Evolutionary conservation across 306 rosid species (phyloP).

Genomic region (Albizia julibrissin): DNA sequence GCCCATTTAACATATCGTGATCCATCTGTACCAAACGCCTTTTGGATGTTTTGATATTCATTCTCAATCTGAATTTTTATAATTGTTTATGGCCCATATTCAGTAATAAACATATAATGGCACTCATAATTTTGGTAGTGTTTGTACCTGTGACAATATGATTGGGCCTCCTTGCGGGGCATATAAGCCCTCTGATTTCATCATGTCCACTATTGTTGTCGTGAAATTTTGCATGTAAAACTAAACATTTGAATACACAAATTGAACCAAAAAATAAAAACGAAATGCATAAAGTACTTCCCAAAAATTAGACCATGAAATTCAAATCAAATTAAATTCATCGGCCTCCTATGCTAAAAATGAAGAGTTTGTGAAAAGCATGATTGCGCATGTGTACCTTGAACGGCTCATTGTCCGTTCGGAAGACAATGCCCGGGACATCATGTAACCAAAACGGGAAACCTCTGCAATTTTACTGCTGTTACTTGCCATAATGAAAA

Average conservation of each 20-base stretch:
- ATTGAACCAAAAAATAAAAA: neutral
- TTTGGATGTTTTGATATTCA: constrained; percentile 65
- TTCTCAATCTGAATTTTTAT: constrained; percentile 57
- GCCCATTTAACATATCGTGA: constrained; percentile 61
- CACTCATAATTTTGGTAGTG: too few relatives aligned
- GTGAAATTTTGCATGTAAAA: constrained; percentile 80
- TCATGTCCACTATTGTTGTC: constrained; percentile 62
- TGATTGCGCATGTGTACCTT: constrained; percentile 49
- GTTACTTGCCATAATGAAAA: neutral
- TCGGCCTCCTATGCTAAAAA: neutral
- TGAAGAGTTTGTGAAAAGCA: neutral
- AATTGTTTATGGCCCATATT: neutral
- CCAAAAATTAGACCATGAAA: neutral
- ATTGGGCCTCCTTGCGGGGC: constrained; percentile 90
- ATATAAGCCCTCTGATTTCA: constrained; percentile 66
- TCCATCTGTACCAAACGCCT: constrained; percentile 51
- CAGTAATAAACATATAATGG: neutral
- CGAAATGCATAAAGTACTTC: neutral
- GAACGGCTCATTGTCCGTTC: constrained; percentile 78
- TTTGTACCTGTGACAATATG: constrained; percentile 56
- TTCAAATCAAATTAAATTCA: neutral
- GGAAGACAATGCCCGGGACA: constrained; percentile 64
- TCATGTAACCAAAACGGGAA: constrained; percentile 89
- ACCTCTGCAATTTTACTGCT: constrained; percentile 52
- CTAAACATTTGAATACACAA: constrained; percentile 33